Conservation (phyloP, 2,329 filamentous ascomycete genomes). For the Xylariaceae sp. region DNA sequence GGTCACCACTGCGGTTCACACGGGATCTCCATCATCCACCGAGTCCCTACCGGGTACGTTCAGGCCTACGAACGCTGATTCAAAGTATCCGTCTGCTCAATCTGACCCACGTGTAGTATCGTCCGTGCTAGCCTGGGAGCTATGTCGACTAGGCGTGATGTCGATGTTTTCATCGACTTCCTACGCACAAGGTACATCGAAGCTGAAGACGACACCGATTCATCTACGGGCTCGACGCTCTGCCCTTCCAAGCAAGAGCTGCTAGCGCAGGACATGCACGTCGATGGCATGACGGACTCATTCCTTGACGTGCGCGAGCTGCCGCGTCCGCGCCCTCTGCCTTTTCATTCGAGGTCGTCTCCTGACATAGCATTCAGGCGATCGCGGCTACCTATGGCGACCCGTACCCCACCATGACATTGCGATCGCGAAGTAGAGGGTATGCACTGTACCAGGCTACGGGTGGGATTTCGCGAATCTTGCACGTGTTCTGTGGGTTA, state of each 20-base stretch:
- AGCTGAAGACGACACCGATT: background rate
- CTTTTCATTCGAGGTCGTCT: too few relatives aligned
- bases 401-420: too few relatives aligned
- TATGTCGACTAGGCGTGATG: slow-evolving; percentile 54
- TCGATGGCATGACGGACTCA: background rate
- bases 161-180: slow-evolving; percentile 46
- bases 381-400: too few relatives aligned
- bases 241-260: background rate
- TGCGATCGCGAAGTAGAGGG: too few relatives aligned
- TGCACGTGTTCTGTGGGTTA: too few relatives aligned
- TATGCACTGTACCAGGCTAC: too few relatives aligned
- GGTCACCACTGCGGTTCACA: slow-evolving; percentile 55
- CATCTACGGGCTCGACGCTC: background rate
- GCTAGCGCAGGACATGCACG: background rate
- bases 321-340: background rate
- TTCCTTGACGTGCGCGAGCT: background rate
- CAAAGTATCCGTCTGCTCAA: background rate
- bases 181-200: slow-evolving; percentile 35
- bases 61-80: background rate
- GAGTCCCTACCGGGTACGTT: slow-evolving; percentile 48
- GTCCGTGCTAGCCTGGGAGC: slow-evolving; percentile 58
- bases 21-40: slow-evolving; percentile 48
- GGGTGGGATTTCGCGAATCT: too few relatives aligned
- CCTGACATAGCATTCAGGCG: too few relatives aligned
- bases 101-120: slow-evolving; percentile 35